These are phyloP conservation scores for Planoprotostelium fungivorum DNA, from an alignment of 78 protist genomes.

Conservation along the genomic window DNA sequence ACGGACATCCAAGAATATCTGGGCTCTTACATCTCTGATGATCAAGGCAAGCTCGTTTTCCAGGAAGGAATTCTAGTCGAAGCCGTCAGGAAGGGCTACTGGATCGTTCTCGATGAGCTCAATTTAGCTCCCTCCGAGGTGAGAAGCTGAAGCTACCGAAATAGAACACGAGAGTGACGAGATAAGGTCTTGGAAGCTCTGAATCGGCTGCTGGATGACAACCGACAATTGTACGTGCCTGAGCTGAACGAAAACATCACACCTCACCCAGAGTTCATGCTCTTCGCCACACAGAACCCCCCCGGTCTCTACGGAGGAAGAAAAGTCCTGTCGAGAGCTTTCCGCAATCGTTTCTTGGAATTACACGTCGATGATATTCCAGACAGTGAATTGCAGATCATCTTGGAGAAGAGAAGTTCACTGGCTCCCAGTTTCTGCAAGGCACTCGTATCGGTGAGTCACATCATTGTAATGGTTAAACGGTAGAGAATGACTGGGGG, in stretches of 20 bases:
- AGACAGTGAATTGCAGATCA: slow-evolving; percentile 78
- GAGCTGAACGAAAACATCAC: slow-evolving; percentile 92
- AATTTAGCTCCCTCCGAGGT: slow-evolving; percentile 99
- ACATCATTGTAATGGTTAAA: no score
- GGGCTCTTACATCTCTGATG: slow-evolving; percentile 90
- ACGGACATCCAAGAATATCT: slow-evolving; percentile 99
- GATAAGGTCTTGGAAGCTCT: slow-evolving; percentile 96
- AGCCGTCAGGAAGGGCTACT: slow-evolving; percentile 95
- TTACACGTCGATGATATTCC: slow-evolving; percentile 95
- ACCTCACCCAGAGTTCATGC: slow-evolving; percentile 96
- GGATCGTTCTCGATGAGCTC: slow-evolving; percentile 99
- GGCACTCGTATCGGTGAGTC: slow-evolving; percentile 48
- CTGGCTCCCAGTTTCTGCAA: slow-evolving; percentile 79
- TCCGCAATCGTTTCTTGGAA: slow-evolving; percentile 95
- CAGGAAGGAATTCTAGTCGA: slow-evolving; percentile 93
- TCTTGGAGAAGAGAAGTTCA: slow-evolving; percentile 78
- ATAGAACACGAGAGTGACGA: no score
- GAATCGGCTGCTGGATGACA: slow-evolving; percentile 99
- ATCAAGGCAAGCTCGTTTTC: slow-evolving; percentile 79
- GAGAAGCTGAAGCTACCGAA: no score
- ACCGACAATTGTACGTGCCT: slow-evolving; percentile 96
- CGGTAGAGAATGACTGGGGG: no score
- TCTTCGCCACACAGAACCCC: slow-evolving; percentile 99
- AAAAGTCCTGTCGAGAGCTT: slow-evolving; percentile 94
- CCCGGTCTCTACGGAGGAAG: slow-evolving; percentile 99